Evolutionary conservation across 2,329 filamentous ascomycete species (phyloP), one percentile per base, ranked within the genome.

Genomic region (Coccinonectria pachysandricola): DNA sequence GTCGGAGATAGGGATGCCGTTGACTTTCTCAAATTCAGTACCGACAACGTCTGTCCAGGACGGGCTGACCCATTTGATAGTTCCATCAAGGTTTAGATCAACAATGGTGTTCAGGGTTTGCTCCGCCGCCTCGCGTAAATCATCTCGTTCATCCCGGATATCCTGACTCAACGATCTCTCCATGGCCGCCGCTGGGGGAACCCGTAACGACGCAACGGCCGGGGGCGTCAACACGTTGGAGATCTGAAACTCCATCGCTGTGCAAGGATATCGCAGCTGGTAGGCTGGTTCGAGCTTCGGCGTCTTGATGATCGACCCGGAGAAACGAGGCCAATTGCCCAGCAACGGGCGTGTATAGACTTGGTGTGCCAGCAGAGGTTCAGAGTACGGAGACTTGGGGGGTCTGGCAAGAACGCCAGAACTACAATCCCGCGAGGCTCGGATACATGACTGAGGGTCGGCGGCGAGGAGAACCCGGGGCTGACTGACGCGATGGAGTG

Each of bases 101-200:
- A 98, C 71, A 52, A 98, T 94, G 38, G 93, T 83, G 56, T 96
- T 98, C 52, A 94, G 68, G 12, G 87, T 95, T 61, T 95, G 85
- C 59, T 96, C 88, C 26, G 88, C 91, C 20, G 88, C 91, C 61
- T 94, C 84, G 49, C 87, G 86, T 42, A 98, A 70, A 52, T 96
- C 88, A 51, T 94, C 82, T 36, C 87, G 75, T 61, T 96, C 86
- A 49, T 92, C 85, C 43, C 84, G 79, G 46, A 96, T 95, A 53
- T 94, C 79, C 57, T 86, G 76, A 57, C 82, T 95, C 41, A 91
- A 62, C 8, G 84, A 68, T 31, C 75, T 61, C 51, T 73, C 67
- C 73, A 78, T 77, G 25, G 54, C 49, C 32, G 54, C 57, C 28
- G 59, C 57, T 35, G 60, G 57, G 41, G 65, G 59, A 26, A 57